Base-by-base conservation (phyloP, 805 yeast species). In the Pichia deserticola region DNA sequence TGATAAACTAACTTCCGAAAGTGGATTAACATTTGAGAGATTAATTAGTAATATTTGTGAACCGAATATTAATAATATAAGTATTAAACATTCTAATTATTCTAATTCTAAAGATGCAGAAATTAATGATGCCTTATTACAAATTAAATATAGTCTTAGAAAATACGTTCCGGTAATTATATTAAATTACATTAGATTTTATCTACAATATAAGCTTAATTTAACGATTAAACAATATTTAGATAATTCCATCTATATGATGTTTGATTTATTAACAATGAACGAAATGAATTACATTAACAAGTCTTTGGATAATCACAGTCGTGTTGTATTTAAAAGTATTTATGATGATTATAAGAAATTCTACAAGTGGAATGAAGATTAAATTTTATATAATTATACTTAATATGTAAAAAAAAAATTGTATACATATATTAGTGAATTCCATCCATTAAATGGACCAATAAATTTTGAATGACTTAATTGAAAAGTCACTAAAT, bases 281-380 rank as follows among this genome's bases (percentile, higher is more conserved):
- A 72, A 73, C 37, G 97, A 89, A 56, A 66, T 89, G 48, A 76
- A 73, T 46, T 63, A 80, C 35, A 75, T 84, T 25, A 86, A 78
- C 59, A 73, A 81, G 4, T 74, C 82, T 7, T 66, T 89, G 57
- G 96, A 92, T 57, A 62, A 69, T 27, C 77, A 86, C 38, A 85
- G 93, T 5, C 77, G 87, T 57, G 73, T 81, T 1, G 79, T 82
- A 57, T 84, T 82, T 71, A 81, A 76, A 59, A 70, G 78, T 0
- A 60, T 90, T 39, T 88, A 86, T 58, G 78, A 78, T 7, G 87
- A 84, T 54, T 92, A 88, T 68, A 79, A 78, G 62, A 81, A 76
- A 60, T 75, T 73, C 52, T 97, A 96, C 44, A 86, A 85, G 64
- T 90, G 97, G 97, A 78, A 69, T 51, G 88, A 80, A 53, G 76